These are phyloP conservation scores for Colletotrichum sp. DNA, from an alignment of 2,329 filamentous ascomycete species.

Conservation along the genomic window DNA sequence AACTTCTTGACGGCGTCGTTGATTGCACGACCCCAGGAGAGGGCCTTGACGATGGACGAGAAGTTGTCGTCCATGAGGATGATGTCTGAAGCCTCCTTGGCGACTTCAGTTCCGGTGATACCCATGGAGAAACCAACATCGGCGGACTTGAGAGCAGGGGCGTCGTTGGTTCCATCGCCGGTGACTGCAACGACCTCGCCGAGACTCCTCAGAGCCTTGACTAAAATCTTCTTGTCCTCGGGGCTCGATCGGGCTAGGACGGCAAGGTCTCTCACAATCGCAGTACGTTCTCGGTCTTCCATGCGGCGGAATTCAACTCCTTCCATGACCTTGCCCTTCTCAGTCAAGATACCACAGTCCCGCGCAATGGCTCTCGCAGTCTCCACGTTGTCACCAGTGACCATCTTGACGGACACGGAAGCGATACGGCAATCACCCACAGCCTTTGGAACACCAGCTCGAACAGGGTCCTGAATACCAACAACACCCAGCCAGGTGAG, in stretches of 20 bases:
- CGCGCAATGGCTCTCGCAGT: slow-evolving; percentile 54
- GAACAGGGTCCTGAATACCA: slow-evolving; percentile 23
- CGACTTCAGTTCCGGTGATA: slow-evolving; percentile 68
- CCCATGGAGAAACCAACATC: slow-evolving; percentile 76
- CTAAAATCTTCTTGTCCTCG: slow-evolving; percentile 71
- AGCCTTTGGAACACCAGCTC: slow-evolving; percentile 21
- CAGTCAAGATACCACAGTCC: slow-evolving; percentile 60
- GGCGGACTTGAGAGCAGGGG: slow-evolving; percentile 68
- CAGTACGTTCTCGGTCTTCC: slow-evolving; percentile 51
- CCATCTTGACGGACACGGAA: slow-evolving; percentile 50
- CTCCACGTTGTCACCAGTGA: slow-evolving; percentile 49
- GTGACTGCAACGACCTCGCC: slow-evolving; percentile 72
- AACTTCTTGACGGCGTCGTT: slow-evolving; percentile 71
- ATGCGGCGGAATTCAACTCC: slow-evolving; percentile 63
- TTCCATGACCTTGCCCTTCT: slow-evolving; percentile 65
- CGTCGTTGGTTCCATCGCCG: slow-evolving; percentile 71
- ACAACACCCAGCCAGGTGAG: slow-evolving; percentile 48
- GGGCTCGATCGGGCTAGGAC: slow-evolving; percentile 73
- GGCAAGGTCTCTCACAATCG: slow-evolving; percentile 53
- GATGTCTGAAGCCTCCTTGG: slow-evolving; percentile 66
- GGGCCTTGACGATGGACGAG: slow-evolving; percentile 64
- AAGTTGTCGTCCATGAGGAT: slow-evolving; percentile 70
- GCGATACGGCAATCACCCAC: slow-evolving; percentile 17
- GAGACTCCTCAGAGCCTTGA: slow-evolving; percentile 67
- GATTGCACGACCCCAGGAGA: slow-evolving; percentile 67